Evolutionary conservation across 2,329 filamentous ascomycete species (phyloP).

Genomic region (Beauveria australis): DNA sequence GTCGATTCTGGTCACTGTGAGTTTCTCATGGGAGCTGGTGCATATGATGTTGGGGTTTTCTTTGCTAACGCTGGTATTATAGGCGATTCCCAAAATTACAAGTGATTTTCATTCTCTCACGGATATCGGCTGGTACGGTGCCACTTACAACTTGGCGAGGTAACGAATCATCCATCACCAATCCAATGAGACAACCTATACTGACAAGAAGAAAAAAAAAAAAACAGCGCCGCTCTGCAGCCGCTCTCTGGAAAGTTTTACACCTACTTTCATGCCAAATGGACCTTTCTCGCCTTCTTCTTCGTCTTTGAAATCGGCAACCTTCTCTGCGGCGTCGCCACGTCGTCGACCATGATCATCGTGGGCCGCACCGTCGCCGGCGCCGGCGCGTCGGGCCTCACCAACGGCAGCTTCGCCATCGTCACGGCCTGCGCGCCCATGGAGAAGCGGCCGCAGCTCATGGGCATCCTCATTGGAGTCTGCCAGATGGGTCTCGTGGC

Average conservation of each 20-base stretch:
- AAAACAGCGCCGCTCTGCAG: slow-evolving; percentile 37
- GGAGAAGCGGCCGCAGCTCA: slow-evolving; percentile 19
- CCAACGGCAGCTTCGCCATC: slow-evolving; percentile 27
- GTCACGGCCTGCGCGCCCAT: slow-evolving; percentile 23
- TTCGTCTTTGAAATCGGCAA: slow-evolving; percentile 32
- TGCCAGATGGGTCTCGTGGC: slow-evolving; percentile 35
- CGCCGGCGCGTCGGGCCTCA: slow-evolving; percentile 36
- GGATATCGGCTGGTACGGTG: slow-evolving; percentile 50
- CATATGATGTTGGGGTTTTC: not conserved
- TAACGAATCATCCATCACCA: slow-evolving; percentile 17
- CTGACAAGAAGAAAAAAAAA: slow-evolving; percentile 12
- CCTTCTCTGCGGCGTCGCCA: slow-evolving; percentile 38
- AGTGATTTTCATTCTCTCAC: slow-evolving; percentile 39
- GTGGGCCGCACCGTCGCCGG: slow-evolving; percentile 42
- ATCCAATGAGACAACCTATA: not conserved
- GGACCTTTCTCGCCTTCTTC: slow-evolving; percentile 22
- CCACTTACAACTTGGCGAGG: slow-evolving; percentile 39
- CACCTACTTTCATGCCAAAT: slow-evolving; percentile 27
- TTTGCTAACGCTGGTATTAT: not conserved
- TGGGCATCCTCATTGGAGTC: slow-evolving; percentile 23
- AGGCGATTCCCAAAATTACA: slow-evolving; percentile 42
- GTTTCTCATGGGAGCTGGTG: not conserved
- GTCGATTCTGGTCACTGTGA: slow-evolving; percentile 44
- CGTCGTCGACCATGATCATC: slow-evolving; percentile 38
- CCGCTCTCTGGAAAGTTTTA: slow-evolving; percentile 46